Evolutionary conservation across 192 early-diverging fungal species (phyloP), one percentile per base, ranked within the genome.

Genomic region (Mortierella alpina): DNA sequence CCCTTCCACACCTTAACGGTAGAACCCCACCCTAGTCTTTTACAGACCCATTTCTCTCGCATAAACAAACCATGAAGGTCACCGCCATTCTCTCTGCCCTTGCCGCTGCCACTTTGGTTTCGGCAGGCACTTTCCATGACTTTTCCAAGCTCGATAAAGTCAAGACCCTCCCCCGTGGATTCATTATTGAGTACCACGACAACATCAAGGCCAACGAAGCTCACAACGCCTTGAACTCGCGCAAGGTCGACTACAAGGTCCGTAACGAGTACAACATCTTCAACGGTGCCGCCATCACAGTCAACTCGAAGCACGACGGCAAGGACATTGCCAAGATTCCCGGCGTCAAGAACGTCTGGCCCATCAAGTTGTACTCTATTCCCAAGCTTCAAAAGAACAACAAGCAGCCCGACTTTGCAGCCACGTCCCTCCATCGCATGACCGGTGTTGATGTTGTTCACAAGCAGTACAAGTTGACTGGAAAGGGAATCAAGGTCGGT

Each of bases 401-500:
- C 8, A 68, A 45, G 45, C 66, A 75, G 70, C 45, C 56, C 6
- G 67, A 65, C 20, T 70, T 49, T n/a, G 72, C 52, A 42, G 82
- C 23, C 49, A 73, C 63, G 60, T 76, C 73, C 11, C 79, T 68
- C 53, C 83, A 88, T 61, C 64, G 84, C 18, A 65, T 81, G 53
- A 88, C 85, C 44, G 87, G 87, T 6, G 78, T 88, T 47, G 59
- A 70, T 65, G 39, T 70, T 22, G 68, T 73, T 18, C 82, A 83
- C 60, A 50, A 73, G 46, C 71, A 77, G 72, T 65, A 79, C 53
- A 74, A 74, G 72, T 81, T 74, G 31, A 74, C 66, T 61, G 64
- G 74, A 4, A 82, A 77, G 72, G 81, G 82, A 1, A 73, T 88
- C 55, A 89, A 84, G 58, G 82, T 91, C 59, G 88, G 86, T 53